Evolutionary conservation across 805 yeast species (phyloP).

Genomic region (Nakazawaea anatomiae): DNA sequence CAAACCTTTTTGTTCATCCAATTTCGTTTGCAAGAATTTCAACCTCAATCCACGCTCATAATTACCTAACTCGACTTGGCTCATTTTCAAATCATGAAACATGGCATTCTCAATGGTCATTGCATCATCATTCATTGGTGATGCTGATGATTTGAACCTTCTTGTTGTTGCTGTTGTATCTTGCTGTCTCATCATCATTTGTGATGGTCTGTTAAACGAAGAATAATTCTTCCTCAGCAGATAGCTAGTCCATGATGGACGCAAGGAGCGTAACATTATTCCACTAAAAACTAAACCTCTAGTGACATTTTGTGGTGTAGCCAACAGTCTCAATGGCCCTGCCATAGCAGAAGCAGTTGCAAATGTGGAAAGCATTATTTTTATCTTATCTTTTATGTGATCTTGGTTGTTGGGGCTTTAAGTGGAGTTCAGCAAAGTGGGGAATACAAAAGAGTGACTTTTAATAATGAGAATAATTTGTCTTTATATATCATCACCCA

Average conservation of each 20-base stretch:
- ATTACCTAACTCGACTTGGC: not conserved
- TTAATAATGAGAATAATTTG: too few relatives aligned
- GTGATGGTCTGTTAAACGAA: not conserved
- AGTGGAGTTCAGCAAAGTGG: not conserved
- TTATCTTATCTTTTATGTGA: not conserved
- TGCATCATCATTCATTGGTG: not conserved
- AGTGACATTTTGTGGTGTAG: not conserved
- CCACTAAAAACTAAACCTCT: not conserved
- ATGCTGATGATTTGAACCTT: not conserved
- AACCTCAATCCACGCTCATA: constrained; percentile 6
- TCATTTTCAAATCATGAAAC: not conserved
- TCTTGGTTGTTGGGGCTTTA: not conserved
- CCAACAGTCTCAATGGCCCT: not conserved
- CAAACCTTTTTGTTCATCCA: not conserved
- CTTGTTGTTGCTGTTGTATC: not conserved
- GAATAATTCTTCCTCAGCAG: not conserved
- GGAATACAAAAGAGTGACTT: not conserved
- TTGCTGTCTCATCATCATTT: not conserved
- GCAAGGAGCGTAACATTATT: not conserved
- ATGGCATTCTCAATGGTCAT: constrained; percentile 8
- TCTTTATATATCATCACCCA: too few relatives aligned
- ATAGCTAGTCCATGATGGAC: too few relatives aligned
- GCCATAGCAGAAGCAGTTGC: not conserved
- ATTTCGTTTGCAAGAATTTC: constrained; percentile 1
- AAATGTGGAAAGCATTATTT: not conserved